These are phyloP conservation scores for Wickerhamiella vanderwaltii DNA, from an alignment of 805 yeast genomes.

Conservation along the genomic window DNA sequence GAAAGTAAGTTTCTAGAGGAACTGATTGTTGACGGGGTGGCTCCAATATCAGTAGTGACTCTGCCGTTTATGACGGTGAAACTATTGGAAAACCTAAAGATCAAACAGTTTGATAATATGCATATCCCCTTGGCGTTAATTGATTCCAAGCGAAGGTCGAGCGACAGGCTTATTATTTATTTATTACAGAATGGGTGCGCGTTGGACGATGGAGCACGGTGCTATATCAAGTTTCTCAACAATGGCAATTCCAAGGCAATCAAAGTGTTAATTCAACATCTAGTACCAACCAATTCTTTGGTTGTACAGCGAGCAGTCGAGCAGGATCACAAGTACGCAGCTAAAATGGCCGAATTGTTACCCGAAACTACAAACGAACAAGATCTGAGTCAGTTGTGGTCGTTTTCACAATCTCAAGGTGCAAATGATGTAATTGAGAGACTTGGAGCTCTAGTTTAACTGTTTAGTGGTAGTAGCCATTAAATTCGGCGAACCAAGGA, in stretches of 20 bases:
- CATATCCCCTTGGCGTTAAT: constrained; percentile 70
- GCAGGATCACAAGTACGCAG: constrained; percentile 1
- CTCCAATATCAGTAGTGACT: constrained; percentile 5
- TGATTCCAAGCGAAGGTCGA: constrained; percentile 26
- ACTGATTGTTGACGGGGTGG: constrained; percentile 9
- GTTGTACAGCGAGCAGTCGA: background rate
- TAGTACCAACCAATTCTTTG: background rate
- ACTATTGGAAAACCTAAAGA: constrained; percentile 40
- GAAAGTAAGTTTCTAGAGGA: constrained; percentile 18
- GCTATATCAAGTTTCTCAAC: constrained; percentile 12
- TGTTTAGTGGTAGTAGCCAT: constrained; percentile 21
- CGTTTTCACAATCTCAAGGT: background rate
- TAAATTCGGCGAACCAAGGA: constrained; percentile 73
- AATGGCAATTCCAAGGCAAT: background rate
- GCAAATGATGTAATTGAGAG: background rate
- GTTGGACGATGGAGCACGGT: constrained; percentile 14
- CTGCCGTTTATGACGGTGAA: constrained; percentile 22
- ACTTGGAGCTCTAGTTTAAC: background rate
- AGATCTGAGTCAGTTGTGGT: background rate
- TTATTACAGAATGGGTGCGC: constrained; percentile 17
- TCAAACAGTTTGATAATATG: constrained; percentile 63
- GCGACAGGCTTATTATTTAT: constrained; percentile 22
- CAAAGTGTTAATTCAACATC: background rate
- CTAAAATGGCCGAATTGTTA: background rate
- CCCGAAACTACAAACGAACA: background rate